Evolutionary conservation across 345 rosid genomes (phyloP).

Genomic region (Pugionium cornutum): DNA sequence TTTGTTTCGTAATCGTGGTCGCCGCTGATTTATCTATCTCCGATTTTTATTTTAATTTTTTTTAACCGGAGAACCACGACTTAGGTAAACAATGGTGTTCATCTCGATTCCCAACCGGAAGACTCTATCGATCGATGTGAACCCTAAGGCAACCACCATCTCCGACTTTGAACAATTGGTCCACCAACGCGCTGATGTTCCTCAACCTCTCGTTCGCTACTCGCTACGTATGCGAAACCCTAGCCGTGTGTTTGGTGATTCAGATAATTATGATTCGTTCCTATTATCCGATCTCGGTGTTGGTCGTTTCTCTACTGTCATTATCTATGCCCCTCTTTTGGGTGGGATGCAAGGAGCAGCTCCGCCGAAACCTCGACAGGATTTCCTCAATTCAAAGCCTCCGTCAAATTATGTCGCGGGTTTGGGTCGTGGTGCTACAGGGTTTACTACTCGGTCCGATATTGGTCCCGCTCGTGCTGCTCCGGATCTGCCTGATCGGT

Average conservation of each 20-base stretch:
- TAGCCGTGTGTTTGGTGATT: conserved; percentile 8
- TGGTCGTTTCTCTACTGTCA: conserved; percentile 49
- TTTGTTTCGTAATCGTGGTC: neutral
- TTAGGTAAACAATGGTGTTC: conserved; percentile 51
- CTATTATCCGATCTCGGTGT: conserved; percentile 57
- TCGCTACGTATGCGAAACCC: conserved; percentile 40
- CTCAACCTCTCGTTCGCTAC: conserved; percentile 45
- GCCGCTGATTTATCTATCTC: neutral
- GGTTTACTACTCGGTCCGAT: conserved; percentile 95
- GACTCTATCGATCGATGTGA: conserved; percentile 49
- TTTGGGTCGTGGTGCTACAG: conserved; percentile 94
- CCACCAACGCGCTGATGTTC: conserved; percentile 47
- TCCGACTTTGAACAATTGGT: conserved; percentile 50
- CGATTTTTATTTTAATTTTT: neutral
- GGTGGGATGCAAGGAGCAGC: conserved; percentile 58
- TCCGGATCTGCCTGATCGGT: conserved; percentile 83
- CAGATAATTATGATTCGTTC: conserved; percentile 31
- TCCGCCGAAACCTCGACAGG: conserved; percentile 75
- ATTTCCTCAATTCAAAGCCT: conserved; percentile 82
- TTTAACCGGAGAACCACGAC: neutral
- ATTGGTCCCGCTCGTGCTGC: conserved; percentile 96
- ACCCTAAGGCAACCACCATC: conserved; percentile 60
- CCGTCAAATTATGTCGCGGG: conserved; percentile 93
- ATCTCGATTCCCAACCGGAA: conserved; percentile 52
- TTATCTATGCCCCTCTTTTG: conserved; percentile 75